Evolutionary conservation across 495 filamentous ascomycete species (phyloP), one percentile per base, ranked within the genome.

Genomic region (Penicillium malachiteum): DNA sequence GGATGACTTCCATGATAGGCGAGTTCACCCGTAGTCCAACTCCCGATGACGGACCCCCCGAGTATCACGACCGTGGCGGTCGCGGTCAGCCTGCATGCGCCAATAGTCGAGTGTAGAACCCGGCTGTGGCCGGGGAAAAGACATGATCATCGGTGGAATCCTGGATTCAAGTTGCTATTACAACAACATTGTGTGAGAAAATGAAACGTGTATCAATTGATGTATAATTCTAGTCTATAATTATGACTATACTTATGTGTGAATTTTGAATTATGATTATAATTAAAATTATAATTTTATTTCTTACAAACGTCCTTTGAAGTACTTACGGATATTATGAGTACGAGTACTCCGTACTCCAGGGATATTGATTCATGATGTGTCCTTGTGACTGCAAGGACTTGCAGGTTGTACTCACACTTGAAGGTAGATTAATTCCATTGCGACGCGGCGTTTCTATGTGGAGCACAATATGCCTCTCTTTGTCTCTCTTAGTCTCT

Each of bases 31-130:
- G 58, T 45, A 49, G 50, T 18, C 46, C 26, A 46, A 48, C 34
- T 54, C 55, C 60, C 56, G 53, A 60, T 60, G 58, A 50, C 54
- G 57, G 46, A 55, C 21, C 40, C 21, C 51, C 40, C 37, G 50
- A 61, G 59, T 63, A 59, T 69, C 60, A 69, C 48, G 45, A 57
- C 51, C 50, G 48, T 59, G 26, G 54, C 48, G 35, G 58, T 56
- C 54, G 57, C 58, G 57, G 60, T 63, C 54, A 55, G 53, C 48
- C 56, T 66, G 66, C 67, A 65, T 62, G 56, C 60, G 50, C 57
- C 59, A 68, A 65, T 61, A 64, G 59, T 60, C 54, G 45, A 65
- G 53, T 58, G 50, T 62, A 44, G 59, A 64, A 67, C 55, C 55
- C 42, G 41, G 47, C 58, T 54, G 48, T 62, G 50, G 54, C 40